Conservation (phyloP, 2,329 filamentous ascomycete genomes). For the Cordyceps javanica region DNA sequence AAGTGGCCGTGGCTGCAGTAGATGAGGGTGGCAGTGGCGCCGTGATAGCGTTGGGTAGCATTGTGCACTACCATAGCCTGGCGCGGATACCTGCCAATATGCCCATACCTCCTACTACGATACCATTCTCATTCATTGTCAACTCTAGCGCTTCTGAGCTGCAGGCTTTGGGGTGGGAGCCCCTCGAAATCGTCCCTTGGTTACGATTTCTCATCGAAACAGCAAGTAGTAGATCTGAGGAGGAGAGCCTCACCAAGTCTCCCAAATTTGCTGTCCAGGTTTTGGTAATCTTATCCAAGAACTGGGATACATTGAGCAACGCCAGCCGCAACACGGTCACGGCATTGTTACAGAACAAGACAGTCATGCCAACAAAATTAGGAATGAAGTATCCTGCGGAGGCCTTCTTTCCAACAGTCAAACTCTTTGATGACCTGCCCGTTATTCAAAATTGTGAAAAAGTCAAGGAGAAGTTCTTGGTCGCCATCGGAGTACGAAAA, state of each 20-base stretch:
- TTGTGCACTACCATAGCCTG: slow-evolving; percentile 69
- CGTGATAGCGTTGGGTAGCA: slow-evolving; percentile 70
- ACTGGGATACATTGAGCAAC: slow-evolving; percentile 74
- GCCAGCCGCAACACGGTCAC: slow-evolving; percentile 60
- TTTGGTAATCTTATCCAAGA: slow-evolving; percentile 75
- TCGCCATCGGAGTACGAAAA: slow-evolving; percentile 81
- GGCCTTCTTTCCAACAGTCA: slow-evolving; percentile 89
- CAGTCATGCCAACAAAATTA: slow-evolving; percentile 82
- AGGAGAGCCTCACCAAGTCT: slow-evolving; percentile 65
- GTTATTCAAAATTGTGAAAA: slow-evolving; percentile 68
- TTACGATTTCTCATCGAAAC: slow-evolving; percentile 71
- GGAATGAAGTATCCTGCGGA: slow-evolving; percentile 84
- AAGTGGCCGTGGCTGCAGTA: slow-evolving; percentile 70
- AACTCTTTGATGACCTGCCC: slow-evolving; percentile 89
- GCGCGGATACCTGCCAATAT: slow-evolving; percentile 74
- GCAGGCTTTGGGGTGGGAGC: slow-evolving; percentile 77
- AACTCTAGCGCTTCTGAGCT: slow-evolving; percentile 61
- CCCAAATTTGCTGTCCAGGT: slow-evolving; percentile 71
- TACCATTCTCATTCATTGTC: slow-evolving; percentile 79
- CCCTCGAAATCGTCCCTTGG: slow-evolving; percentile 82
- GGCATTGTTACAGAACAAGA: slow-evolving; percentile 57
- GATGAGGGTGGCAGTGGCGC: slow-evolving; percentile 57
- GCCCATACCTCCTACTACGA: slow-evolving; percentile 72
- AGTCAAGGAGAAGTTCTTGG: slow-evolving; percentile 86
- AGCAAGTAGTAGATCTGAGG: slow-evolving; percentile 49